Evolutionary conservation across 257 asterid species (phyloP).

Genomic region (Perilla frutescens): DNA sequence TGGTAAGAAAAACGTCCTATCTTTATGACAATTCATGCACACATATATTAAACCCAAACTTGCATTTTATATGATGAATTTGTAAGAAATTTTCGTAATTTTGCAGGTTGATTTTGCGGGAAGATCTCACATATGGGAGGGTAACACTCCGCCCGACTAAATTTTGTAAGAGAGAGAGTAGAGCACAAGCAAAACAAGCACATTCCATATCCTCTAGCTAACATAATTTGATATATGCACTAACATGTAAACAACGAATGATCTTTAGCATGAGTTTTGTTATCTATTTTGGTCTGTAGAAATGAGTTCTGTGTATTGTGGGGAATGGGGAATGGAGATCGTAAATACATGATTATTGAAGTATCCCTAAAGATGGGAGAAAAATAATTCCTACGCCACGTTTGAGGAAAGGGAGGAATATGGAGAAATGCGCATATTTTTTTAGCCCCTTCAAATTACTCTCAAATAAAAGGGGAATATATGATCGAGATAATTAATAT

Average conservation of each 20-base stretch:
- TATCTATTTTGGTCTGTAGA: conserved; percentile 18
- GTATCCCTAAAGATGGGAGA: conserved; percentile 18
- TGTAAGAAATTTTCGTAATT: background rate
- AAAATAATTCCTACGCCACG: background rate
- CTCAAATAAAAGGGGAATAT: background rate
- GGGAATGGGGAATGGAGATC: conserved; percentile 23
- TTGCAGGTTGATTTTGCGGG: conserved; percentile 51
- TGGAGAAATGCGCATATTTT: background rate
- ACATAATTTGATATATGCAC: conserved; percentile 22
- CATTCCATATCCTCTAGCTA: conserved; percentile 36
- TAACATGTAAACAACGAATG: conserved; percentile 42
- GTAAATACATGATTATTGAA: conserved; percentile 12
- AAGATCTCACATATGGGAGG: conserved; percentile 23
- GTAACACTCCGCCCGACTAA: conserved; percentile 35
- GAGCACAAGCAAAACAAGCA: conserved; percentile 22
- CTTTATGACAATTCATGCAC: background rate
- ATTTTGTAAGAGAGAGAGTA: conserved; percentile 53
- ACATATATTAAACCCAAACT: no score
- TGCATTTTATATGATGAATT: no score
- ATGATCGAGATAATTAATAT: background rate
- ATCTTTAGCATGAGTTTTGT: conserved; percentile 32
- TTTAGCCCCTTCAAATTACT: no score
- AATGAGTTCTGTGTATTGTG: background rate
- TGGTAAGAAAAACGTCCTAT: conserved; percentile 46
- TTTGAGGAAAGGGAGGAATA: background rate